phyloP scores from a whole-genome alignment of 495 filamentous ascomycete genomes.

The Tuber melanosporum region DNA sequence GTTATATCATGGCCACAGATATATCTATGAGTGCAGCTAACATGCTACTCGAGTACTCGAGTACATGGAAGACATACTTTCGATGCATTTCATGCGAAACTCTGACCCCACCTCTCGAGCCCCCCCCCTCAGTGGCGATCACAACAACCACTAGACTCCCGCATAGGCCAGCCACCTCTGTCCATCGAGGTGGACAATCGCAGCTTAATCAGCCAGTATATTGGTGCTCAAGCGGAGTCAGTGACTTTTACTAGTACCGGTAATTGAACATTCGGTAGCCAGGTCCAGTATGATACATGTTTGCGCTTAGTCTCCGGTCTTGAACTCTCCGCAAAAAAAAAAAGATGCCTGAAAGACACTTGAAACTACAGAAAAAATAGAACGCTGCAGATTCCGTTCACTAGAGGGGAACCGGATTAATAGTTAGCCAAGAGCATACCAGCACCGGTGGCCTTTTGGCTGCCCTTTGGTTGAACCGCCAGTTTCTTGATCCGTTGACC shows the following conservation, averaged over 20 bases:
- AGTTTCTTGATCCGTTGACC: not conserved
- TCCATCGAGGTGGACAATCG: not conserved
- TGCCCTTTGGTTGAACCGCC: not conserved
- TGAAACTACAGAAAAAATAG: not conserved
- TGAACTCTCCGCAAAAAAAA: not conserved
- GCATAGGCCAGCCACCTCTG: not conserved
- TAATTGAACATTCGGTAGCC: not conserved
- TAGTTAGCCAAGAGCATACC: not conserved
- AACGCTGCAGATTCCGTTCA: not conserved
- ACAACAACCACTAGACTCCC: not conserved
- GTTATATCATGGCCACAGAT: not conserved
- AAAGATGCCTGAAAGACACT: not conserved
- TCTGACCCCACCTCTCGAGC: not conserved
- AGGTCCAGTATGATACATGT: not conserved
- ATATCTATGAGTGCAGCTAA: not conserved
- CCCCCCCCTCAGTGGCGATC: not conserved
- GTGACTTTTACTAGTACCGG: not conserved
- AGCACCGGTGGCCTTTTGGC: not conserved
- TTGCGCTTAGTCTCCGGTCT: not conserved
- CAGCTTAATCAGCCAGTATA: not conserved
- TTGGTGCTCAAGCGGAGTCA: not conserved
- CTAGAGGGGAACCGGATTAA: not conserved
- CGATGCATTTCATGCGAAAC: not conserved
- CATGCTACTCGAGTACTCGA: not conserved
- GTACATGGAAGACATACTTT: not conserved